Percentiles rank a stretch among this genome's conserved stretches.
Conservation (phyloP, 441 rosid species). For the Pelargonium australe region DNA sequence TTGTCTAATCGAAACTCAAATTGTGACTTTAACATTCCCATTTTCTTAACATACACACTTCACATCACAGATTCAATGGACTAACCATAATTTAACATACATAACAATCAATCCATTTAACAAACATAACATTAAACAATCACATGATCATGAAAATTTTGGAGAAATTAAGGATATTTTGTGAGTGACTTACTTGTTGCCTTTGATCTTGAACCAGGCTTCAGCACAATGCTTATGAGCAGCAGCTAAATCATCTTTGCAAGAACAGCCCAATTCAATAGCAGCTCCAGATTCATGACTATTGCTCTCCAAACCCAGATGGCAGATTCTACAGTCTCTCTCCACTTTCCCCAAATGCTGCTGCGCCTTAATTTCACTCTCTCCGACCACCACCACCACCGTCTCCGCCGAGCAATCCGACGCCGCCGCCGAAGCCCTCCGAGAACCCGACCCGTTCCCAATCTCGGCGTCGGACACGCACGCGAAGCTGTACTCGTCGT, state of each 20-base stretch:
- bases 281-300: conserved; percentile 61
- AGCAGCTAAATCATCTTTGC: conserved; percentile 19
- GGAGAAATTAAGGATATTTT: neutral
- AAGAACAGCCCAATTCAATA: conserved; percentile 82
- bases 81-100: too few relatives aligned
- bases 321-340: conserved; percentile 88
- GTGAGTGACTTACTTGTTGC: conserved; percentile 54
- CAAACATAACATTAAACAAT: too few relatives aligned
- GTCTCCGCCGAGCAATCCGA: conserved; percentile 44
- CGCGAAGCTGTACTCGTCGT: too few relatives aligned
- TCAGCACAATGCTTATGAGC: too few relatives aligned
- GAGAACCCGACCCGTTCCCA: conserved; percentile 31
- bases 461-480: conserved; percentile 30
- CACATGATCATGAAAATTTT: too few relatives aligned
- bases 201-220: conserved; percentile 49
- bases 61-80: conserved; percentile 7
- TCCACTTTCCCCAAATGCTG: conserved; percentile 21
- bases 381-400: conserved; percentile 24
- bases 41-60: conserved; percentile 12
- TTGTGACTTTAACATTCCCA: too few relatives aligned
- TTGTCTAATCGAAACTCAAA: neutral
- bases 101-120: too few relatives aligned
- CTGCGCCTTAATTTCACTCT: too few relatives aligned
- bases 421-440: conserved; percentile 42
- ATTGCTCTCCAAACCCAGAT: conserved; percentile 70